These are phyloP conservation scores for Daldinia loculata DNA, from an alignment of 495 filamentous ascomycete genomes.

Conservation along the genomic window DNA sequence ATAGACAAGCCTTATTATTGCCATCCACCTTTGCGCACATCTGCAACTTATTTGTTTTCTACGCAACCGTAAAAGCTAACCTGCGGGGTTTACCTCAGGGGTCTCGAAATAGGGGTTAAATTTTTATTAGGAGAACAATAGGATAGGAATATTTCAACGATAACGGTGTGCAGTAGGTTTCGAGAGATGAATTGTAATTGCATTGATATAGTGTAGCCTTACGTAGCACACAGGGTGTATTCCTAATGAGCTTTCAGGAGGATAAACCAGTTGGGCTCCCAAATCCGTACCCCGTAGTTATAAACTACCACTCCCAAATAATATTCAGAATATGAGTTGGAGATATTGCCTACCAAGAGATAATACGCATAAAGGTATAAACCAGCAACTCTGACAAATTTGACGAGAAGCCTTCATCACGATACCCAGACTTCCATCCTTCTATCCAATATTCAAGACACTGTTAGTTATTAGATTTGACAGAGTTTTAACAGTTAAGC, in stretches of 20 bases:
- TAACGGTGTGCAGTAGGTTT: not conserved
- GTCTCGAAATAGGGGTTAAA: not conserved
- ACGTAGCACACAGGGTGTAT: not conserved
- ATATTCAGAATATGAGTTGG: not conserved
- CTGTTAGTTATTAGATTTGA: too few species aligned
- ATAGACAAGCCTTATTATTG: not conserved
- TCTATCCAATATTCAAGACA: not conserved
- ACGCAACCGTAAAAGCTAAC: not conserved
- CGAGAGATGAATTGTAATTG: not conserved
- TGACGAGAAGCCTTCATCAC: not conserved
- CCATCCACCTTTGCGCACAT: not conserved
- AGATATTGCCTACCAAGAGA: not conserved
- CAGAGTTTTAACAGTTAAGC: too few species aligned
- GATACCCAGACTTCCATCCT: not conserved
- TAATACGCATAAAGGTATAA: not conserved
- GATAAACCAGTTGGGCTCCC: not conserved
- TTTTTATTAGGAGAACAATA: not conserved
- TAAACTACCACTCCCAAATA: not conserved
- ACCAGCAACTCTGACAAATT: too few species aligned
- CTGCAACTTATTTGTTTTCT: not conserved
- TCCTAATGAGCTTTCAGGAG: not conserved
- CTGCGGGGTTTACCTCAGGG: not conserved
- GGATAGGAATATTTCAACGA: not conserved
- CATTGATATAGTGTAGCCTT: not conserved
- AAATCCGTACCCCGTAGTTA: not conserved